phyloP scores from a whole-genome alignment of 2,329 filamentous ascomycete species.

The Apiospora arundinis region DNA sequence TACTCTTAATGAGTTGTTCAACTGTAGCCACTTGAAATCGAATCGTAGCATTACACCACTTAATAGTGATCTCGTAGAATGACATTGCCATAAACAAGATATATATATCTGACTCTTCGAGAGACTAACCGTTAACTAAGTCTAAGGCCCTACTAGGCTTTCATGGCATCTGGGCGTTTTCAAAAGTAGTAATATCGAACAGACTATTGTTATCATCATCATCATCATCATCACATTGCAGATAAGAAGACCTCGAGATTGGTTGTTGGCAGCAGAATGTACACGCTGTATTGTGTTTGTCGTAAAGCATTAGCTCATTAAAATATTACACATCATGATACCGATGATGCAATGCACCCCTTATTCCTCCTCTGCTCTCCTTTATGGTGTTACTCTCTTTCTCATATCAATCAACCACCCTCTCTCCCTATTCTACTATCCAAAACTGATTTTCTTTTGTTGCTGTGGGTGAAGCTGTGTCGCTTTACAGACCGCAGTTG shows the following conservation, averaged over 20 bases:
- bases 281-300: conserved; percentile 17
- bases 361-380: neutral
- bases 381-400: neutral
- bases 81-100: no score
- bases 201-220: no score
- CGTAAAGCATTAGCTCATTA: conserved; percentile 20
- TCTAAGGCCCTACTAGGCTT: no score
- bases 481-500: conserved; percentile 49
- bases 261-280: conserved; percentile 5
- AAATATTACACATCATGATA: conserved; percentile 1
- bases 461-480: no score
- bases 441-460: neutral
- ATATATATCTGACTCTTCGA: no score
- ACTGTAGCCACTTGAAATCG: neutral
- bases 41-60: no score
- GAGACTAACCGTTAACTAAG: no score
- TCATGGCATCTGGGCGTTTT: no score
- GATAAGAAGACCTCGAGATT: neutral
- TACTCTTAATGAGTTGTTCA: neutral
- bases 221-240: neutral
- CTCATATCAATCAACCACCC: neutral
- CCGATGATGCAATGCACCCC: conserved; percentile 10
- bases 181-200: neutral
- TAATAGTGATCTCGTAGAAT: no score
- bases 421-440: neutral